Percentiles rank a stretch among this genome's conserved stretches.
Conservation (phyloP, 1,139 yeast species). For the Zygotorulaspora mrakii region DNA sequence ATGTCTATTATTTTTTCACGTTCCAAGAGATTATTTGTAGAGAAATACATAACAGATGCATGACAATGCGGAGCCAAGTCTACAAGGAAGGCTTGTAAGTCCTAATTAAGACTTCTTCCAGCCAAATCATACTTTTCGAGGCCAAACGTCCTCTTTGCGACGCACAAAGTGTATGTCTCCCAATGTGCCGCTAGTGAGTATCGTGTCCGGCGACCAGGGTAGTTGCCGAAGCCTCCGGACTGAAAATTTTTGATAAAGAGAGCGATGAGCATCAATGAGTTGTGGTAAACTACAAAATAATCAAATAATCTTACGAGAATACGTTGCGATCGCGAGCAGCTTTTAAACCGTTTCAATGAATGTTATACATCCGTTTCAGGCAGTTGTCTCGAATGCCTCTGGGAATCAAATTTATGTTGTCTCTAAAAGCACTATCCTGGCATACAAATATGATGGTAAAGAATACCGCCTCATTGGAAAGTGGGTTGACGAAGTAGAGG, state of each 20-base stretch:
- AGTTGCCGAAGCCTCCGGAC: slow-evolving; percentile 5
- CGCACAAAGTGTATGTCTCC: neutral
- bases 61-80: too few relatives aligned
- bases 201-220: slow-evolving; percentile 10
- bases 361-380: slow-evolving; percentile 73
- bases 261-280: slow-evolving; percentile 7
- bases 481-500: slow-evolving; percentile 54
- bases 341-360: slow-evolving; percentile 10
- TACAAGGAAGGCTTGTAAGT: too few relatives aligned
- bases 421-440: slow-evolving; percentile 54
- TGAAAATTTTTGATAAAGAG: slow-evolving; percentile 15
- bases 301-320: neutral
- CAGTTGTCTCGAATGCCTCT: slow-evolving; percentile 42
- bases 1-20: neutral
- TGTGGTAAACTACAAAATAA: neutral
- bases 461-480: slow-evolving; percentile 40
- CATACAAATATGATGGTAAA: slow-evolving; percentile 41
- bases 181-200: neutral
- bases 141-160: too few relatives aligned
- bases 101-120: too few relatives aligned
- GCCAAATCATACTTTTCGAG: too few relatives aligned
- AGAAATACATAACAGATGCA: too few relatives aligned
- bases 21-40: too few relatives aligned
- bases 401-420: slow-evolving; percentile 52
- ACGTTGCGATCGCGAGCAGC: too few relatives aligned